These are phyloP conservation scores for Coemansia sp. DNA, from an alignment of 192 early-diverging fungal genomes.

Conservation along the genomic window DNA sequence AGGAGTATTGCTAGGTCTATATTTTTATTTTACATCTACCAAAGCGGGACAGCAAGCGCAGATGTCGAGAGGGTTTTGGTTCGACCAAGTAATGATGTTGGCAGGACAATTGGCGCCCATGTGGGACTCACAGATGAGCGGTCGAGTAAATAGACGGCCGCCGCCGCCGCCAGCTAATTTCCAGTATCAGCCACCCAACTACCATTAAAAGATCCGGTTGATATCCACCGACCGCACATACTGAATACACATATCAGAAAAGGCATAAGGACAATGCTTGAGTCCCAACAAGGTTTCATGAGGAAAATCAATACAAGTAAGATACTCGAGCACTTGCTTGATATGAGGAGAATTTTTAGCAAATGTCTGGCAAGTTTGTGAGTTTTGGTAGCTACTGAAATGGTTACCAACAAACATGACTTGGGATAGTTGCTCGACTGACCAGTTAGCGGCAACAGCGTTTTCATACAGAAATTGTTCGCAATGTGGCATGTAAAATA, in stretches of 20 bases:
- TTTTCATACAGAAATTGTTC: conserved; percentile 52
- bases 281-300: conserved; percentile 25
- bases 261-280: conserved; percentile 36
- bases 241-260: conserved; percentile 43
- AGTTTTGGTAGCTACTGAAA: conserved; percentile 29
- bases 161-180: conserved; percentile 18
- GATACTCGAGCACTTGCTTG: conserved; percentile 3
- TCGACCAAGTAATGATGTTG: conserved; percentile 25
- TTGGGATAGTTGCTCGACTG: conserved; percentile 2
- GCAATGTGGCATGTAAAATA: conserved; percentile 55
- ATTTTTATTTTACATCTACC: conserved; percentile 34
- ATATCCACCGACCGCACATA: neutral
- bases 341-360: conserved; percentile 20
- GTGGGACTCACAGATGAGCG: conserved; percentile 11
- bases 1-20: conserved; percentile 27
- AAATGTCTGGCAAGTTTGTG: conserved; percentile 16
- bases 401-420: conserved; percentile 38
- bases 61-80: conserved; percentile 16
- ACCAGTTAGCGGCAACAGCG: conserved; percentile 32
- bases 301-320: conserved; percentile 17
- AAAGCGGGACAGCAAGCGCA: conserved; percentile 9
- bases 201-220: conserved; percentile 1
- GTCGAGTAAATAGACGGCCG: neutral
- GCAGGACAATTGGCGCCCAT: conserved; percentile 17
- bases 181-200: conserved; percentile 25